These are phyloP conservation scores for Ophiobolus disseminans DNA, from an alignment of 2,329 filamentous ascomycete species.

Conservation along the genomic window DNA sequence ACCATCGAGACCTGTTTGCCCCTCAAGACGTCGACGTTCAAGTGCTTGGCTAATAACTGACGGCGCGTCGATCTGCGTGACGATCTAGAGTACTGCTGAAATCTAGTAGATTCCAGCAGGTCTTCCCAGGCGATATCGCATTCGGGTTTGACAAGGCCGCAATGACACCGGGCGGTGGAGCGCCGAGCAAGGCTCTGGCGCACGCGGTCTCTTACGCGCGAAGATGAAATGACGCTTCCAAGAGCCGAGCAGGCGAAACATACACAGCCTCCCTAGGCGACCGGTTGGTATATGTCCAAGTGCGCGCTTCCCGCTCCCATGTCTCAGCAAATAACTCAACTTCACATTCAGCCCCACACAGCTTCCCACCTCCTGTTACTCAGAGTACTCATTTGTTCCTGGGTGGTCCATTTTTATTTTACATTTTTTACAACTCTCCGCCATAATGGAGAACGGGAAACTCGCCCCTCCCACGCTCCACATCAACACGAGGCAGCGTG, in stretches of 20 bases:
- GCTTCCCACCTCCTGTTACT: neutral
- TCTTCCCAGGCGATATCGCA: slow-evolving; percentile 1
- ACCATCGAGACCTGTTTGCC: neutral
- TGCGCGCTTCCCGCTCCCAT: slow-evolving; percentile 5
- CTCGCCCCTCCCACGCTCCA: slow-evolving; percentile 36
- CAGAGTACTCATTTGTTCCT: neutral
- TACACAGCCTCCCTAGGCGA: slow-evolving; percentile 28
- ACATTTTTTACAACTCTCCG: neutral
- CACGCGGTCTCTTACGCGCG: slow-evolving; percentile 12
- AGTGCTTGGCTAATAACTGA: slow-evolving; percentile 5
- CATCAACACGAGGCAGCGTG: slow-evolving; percentile 34
- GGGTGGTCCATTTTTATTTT: neutral
- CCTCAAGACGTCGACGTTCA: neutral
- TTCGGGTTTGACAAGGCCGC: slow-evolving; percentile 3
- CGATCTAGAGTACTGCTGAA: neutral
- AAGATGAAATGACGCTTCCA: slow-evolving; percentile 18
- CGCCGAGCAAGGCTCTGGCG: slow-evolving; percentile 16
- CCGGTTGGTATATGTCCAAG: slow-evolving; percentile 18
- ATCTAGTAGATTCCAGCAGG: slow-evolving; percentile 8
- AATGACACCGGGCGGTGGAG: neutral
- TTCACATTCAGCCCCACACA: slow-evolving; percentile 1
- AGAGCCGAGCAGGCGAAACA: slow-evolving; percentile 14
- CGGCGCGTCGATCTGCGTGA: slow-evolving; percentile 1
- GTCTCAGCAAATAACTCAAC: neutral
- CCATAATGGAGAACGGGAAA: slow-evolving; percentile 31